These are phyloP conservation scores for Anthostomella pinea DNA, from an alignment of 2,329 filamentous ascomycete species.

Conservation along the genomic window DNA sequence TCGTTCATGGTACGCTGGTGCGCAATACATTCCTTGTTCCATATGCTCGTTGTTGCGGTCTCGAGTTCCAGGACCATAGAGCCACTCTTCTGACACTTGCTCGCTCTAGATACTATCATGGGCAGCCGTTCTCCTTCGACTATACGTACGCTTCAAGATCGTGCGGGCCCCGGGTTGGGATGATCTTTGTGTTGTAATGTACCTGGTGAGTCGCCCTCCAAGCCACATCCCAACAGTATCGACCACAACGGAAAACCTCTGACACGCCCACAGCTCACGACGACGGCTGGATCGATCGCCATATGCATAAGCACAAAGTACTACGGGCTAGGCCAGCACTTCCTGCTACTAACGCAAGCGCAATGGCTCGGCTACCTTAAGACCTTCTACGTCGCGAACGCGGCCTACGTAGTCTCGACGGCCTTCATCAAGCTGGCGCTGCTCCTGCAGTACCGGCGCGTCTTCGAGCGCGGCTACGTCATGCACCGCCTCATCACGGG, in stretches of 20 bases:
- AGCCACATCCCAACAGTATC: too few relatives aligned
- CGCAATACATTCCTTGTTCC: background rate
- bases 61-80: too few relatives aligned
- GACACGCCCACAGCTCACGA: constrained; percentile 14
- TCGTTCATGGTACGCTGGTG: constrained; percentile 24
- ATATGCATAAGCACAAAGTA: constrained; percentile 16
- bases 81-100: constrained; percentile 10
- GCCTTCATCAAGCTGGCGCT: constrained; percentile 28
- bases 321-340: constrained; percentile 26
- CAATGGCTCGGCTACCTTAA: constrained; percentile 17
- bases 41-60: too few relatives aligned
- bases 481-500: constrained; percentile 20
- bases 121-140: constrained; percentile 28
- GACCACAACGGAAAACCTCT: too few relatives aligned
- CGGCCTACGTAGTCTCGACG: constrained; percentile 22
- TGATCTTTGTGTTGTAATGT: constrained; percentile 25
- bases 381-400: constrained; percentile 27
- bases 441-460: constrained; percentile 27
- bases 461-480: constrained; percentile 21
- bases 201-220: constrained; percentile 26
- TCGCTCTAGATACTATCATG: constrained; percentile 26
- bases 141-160: constrained; percentile 26
- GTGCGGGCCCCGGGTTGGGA: constrained; percentile 27
- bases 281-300: constrained; percentile 21
- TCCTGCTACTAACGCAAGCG: constrained; percentile 16